Evolutionary conservation across 495 filamentous ascomycete genomes (phyloP).

Genomic region (Tuber calosporum): DNA sequence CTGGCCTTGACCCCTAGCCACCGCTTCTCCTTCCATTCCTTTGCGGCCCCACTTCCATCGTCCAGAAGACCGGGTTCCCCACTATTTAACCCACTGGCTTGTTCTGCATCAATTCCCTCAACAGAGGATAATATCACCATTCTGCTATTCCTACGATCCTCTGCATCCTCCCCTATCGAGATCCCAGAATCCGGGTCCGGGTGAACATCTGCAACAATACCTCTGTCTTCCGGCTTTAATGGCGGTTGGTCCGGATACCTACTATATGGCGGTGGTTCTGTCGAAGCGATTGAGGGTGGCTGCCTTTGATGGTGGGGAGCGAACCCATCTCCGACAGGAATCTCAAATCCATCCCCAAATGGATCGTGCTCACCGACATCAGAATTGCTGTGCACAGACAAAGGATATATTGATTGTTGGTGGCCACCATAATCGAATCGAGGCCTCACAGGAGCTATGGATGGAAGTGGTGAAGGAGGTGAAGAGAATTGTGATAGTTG

Average conservation of each 20-base stretch:
- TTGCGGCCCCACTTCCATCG: conserved; percentile 30
- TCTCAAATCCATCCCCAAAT: conserved; percentile 31
- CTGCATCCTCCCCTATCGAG: conserved; percentile 13
- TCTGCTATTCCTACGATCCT: conserved; percentile 12
- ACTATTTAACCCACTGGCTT: not conserved
- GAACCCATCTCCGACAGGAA: conserved; percentile 38
- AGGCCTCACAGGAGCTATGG: conserved; percentile 30
- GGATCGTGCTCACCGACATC: conserved; percentile 33
- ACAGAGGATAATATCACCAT: conserved; percentile 5
- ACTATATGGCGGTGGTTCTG: conserved; percentile 39
- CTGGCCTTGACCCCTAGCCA: conserved; percentile 26
- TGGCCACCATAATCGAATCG: conserved; percentile 37
- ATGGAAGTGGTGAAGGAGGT: conserved; percentile 29
- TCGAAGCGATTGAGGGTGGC: conserved; percentile 17
- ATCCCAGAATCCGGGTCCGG: conserved; percentile 31
- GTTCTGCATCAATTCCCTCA: conserved; percentile 12
- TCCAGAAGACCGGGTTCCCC: conserved; percentile 1
- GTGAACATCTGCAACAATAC: conserved; percentile 9
- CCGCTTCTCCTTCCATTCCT: conserved; percentile 34
- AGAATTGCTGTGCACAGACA: conserved; percentile 26
- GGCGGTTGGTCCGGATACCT: conserved; percentile 25
- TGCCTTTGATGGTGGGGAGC: conserved; percentile 27
- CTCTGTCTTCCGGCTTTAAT: conserved; percentile 22
- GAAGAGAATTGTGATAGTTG: conserved; percentile 35
- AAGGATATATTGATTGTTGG: conserved; percentile 35